Evolutionary conservation across 73 alveolate species (phyloP), one percentile per base, ranked within the genome.

Genomic region (Loxodes magnus): DNA sequence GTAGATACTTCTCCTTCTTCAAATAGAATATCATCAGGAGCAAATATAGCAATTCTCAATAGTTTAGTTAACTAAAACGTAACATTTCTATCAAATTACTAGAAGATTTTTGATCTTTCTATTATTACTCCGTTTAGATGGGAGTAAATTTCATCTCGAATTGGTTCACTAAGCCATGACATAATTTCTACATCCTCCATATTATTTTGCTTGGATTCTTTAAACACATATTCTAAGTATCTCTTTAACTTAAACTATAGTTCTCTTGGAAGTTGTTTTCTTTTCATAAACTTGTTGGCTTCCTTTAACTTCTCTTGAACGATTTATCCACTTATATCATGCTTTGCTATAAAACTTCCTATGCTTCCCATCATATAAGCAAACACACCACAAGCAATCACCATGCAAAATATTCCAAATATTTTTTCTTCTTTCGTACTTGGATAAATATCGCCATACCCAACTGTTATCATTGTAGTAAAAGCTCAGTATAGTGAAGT

Each of bases 361-460:
- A 85, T 85, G 20, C 77, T 53, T 5, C 90, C 90, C 51, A 85
- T 74, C 2, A 74, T 69, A 36, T 80, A 85, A 26, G 93, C 96
- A 44, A 85, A 85, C 29, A 80, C 42, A 25, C 85, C 87, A 34
- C 96, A 85, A 5, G 96, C 90, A 22, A 74, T 57, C 24, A 65
- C 56, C 87, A 82, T 80, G 6, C 74, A 76, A 3, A 67, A 49
- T 46, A 77, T 82, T 9, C 73, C 87, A 51, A 51, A 85, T 4
- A 76, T 35, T 44, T 58, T 75, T 59, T 85, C 96, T 7, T 55
- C 55, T 0, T 50, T 36, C n/a, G 90, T 75, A 4, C 53, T 67
- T 10, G 96, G 96, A 26, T 16, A 48, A 7, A 85, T 80, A 59
- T 85, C 96, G 27, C 96, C 96, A 74, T 85, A 85, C 2, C 96